Conservation (phyloP, 352 stramenopile genomes). For the Pythium periplocum region DNA sequence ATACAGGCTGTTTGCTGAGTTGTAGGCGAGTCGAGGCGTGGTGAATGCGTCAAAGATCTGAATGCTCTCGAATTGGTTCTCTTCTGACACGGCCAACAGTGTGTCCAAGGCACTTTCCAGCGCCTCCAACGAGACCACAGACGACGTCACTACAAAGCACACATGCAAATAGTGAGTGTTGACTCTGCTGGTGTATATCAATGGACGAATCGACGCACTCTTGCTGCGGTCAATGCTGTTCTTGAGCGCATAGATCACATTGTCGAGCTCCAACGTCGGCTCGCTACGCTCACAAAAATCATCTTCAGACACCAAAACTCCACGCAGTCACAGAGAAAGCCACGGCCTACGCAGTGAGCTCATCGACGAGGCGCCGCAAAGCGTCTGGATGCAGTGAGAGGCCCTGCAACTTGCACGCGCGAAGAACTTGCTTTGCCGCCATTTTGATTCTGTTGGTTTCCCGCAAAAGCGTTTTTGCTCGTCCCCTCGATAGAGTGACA, state of each 20-base stretch:
- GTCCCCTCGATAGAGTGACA: conserved; percentile 1
- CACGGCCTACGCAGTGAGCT: conserved; percentile 25
- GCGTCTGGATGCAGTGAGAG: conserved; percentile 75
- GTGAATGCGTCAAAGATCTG: conserved; percentile 83
- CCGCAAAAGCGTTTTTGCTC: too few relatives aligned
- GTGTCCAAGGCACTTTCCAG: conserved; percentile 81
- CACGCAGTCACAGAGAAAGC: conserved; percentile 1
- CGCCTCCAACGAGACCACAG: conserved; percentile 76
- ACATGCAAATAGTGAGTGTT: conserved; percentile 1
- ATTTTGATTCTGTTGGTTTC: conserved; percentile 13
- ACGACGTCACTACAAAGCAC: conserved; percentile 43
- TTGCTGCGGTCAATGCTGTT: conserved; percentile 88
- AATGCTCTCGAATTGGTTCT: conserved; percentile 81
- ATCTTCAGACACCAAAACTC: too few relatives aligned
- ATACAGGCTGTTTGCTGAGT: conserved; percentile 58
- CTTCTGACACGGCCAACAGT: conserved; percentile 65
- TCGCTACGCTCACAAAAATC: conserved; percentile 27
- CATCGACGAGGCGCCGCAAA: conserved; percentile 49
- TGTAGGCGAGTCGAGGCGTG: conserved; percentile 59
- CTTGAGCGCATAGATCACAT: conserved; percentile 84
- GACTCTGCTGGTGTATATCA: background rate
- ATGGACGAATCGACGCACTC: conserved; percentile 29
- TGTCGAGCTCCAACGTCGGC: conserved; percentile 64
- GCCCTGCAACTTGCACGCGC: conserved; percentile 80
- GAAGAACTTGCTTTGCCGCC: conserved; percentile 77